phyloP scores from a whole-genome alignment of 2,329 filamentous ascomycete species.

The Ascosphaera apis region DNA sequence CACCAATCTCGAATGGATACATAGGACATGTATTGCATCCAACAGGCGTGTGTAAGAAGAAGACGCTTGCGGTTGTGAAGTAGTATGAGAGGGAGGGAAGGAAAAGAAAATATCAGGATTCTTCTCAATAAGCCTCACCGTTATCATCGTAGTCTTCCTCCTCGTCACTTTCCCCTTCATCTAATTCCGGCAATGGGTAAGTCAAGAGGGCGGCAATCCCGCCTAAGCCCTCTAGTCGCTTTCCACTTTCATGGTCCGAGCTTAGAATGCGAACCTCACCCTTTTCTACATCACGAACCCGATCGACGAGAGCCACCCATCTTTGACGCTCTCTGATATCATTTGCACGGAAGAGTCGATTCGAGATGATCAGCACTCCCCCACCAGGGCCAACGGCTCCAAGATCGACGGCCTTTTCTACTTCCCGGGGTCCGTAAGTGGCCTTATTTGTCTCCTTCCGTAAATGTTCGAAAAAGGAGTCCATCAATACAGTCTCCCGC shows the following conservation, averaged over 20 bases:
- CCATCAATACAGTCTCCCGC: constrained; percentile 62
- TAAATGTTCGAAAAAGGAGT: constrained; percentile 55
- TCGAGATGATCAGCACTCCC: constrained; percentile 66
- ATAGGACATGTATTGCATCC: too few species aligned
- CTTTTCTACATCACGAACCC: constrained; percentile 56
- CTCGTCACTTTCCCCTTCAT: constrained; percentile 39
- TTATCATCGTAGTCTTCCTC: constrained; percentile 7
- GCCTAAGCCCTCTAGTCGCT: constrained; percentile 58
- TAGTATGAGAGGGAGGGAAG: too few species aligned
- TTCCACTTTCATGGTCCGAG: constrained; percentile 82
- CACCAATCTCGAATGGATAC: too few species aligned
- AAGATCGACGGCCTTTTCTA: constrained; percentile 60
- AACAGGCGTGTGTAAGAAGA: too few species aligned
- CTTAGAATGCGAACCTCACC: constrained; percentile 79
- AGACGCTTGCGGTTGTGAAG: too few species aligned
- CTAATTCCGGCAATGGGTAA: constrained; percentile 62
- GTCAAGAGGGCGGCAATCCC: constrained; percentile 79
- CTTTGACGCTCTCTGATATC: constrained; percentile 52
- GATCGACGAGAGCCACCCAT: constrained; percentile 71
- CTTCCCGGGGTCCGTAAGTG: constrained; percentile 71
- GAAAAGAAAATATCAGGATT: too few species aligned
- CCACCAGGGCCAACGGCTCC: constrained; percentile 76
- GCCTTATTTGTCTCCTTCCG: constrained; percentile 69
- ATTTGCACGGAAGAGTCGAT: constrained; percentile 65
- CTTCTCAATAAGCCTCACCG: too few species aligned